Percentiles rank a stretch among this genome's conserved stretches.
Evolutionary conservation across 306 rosid genomes (phyloP).

Genomic region (Begonia peltatifolia): DNA sequence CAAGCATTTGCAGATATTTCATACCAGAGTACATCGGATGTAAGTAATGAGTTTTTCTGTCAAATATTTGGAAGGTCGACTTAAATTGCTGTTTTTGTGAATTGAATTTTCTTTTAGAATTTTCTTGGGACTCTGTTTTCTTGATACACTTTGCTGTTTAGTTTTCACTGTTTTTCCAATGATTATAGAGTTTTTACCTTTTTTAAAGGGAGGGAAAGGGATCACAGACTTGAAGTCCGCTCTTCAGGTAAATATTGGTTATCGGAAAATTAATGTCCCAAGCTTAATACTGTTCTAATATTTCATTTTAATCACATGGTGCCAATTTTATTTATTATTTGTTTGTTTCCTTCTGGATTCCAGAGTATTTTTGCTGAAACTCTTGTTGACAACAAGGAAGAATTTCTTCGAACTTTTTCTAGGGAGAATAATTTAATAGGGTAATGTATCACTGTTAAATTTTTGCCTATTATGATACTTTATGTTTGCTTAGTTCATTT

Average conservation of each 20-base stretch:
- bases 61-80: not conserved
- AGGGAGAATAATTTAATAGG: conserved; percentile 36
- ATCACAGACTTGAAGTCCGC: conserved; percentile 60
- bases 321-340: too few relatives aligned
- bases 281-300: not conserved
- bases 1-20: conserved; percentile 61
- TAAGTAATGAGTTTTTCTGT: conserved; percentile 22
- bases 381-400: conserved; percentile 64
- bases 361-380: conserved; percentile 84
- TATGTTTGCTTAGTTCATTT: not conserved
- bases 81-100: too few relatives aligned
- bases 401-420: conserved; percentile 53
- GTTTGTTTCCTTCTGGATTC: not conserved
- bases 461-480: not conserved
- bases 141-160: conserved; percentile 1
- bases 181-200: conserved; percentile 11
- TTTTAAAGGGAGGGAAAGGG: conserved; percentile 79
- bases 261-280: not conserved
- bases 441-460: conserved; percentile 17
- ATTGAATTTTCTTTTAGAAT: too few relatives aligned
- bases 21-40: conserved; percentile 58
- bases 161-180: conserved; percentile 4
- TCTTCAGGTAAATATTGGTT: conserved; percentile 46
- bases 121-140: not conserved
- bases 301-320: not conserved